These are phyloP conservation scores for Colletotrichum siamense DNA, from an alignment of 2,329 filamentous ascomycete species.

Conservation along the genomic window DNA sequence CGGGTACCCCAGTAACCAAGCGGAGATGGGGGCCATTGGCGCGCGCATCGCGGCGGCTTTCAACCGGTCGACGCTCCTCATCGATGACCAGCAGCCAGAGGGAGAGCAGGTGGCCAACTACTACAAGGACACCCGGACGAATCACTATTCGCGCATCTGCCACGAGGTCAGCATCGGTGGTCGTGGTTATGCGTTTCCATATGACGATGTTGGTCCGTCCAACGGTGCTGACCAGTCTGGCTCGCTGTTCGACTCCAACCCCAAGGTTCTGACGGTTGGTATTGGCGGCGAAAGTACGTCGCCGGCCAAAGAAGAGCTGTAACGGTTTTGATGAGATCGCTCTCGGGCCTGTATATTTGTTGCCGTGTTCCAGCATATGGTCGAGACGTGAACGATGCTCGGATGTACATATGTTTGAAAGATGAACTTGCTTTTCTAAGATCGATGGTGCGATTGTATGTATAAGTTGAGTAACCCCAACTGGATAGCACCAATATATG, in stretches of 20 bases:
- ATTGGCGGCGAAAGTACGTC: constrained; percentile 49
- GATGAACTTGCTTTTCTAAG: not conserved
- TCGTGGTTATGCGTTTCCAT: constrained; percentile 73
- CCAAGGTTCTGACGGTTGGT: constrained; percentile 59
- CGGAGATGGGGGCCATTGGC: constrained; percentile 65
- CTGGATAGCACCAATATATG: not conserved
- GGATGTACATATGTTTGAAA: not conserved
- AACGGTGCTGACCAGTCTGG: constrained; percentile 65
- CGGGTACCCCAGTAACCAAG: constrained; percentile 41
- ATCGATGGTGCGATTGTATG: not conserved
- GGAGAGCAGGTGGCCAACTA: constrained; percentile 54
- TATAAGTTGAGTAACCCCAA: not conserved
- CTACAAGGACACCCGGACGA: constrained; percentile 61
- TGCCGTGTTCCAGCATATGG: not conserved
- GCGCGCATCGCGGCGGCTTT: constrained; percentile 79
- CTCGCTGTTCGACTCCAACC: constrained; percentile 62
- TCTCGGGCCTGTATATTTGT: not conserved
- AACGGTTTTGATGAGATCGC: not conserved
- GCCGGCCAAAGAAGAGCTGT: not conserved
- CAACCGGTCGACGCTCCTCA: constrained; percentile 73
- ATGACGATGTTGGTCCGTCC: constrained; percentile 70
- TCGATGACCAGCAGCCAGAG: constrained; percentile 56
- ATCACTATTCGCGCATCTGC: constrained; percentile 71
- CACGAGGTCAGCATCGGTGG: constrained; percentile 65
- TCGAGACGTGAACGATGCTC: not conserved